Percentiles rank a stretch among this genome's conserved stretches.
These are phyloP conservation scores for Hordeum vulgare DNA, from an alignment of 176 grass and related monocot species.

Conservation along the genomic window MorexV3_pseudomolecules_assembly NC_058520.1:31542786-31543285, in stretches of 20 bases:
- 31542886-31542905: background rate
- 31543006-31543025: slow-evolving; percentile 59
- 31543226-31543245: background rate
- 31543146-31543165: background rate
- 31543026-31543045: background rate
- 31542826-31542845: background rate
- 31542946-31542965: slow-evolving; percentile 75
- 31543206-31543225: background rate
- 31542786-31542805: background rate
- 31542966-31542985: slow-evolving; percentile 92
- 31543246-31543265: too few species aligned
- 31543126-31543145: background rate
- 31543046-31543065: background rate
- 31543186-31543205: background rate
- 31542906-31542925: slow-evolving; percentile 32
- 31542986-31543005: slow-evolving; percentile 73
- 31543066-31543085: slow-evolving; percentile 2
- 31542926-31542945: slow-evolving; percentile 95
- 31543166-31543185: background rate
- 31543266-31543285: too few species aligned
- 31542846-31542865: background rate
- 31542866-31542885: background rate
- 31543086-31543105: background rate
- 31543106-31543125: background rate
- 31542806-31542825: background rate